Base-by-base conservation (phyloP, 2,329 filamentous ascomycete genomes). In the Colletotrichum sidae region DNA sequence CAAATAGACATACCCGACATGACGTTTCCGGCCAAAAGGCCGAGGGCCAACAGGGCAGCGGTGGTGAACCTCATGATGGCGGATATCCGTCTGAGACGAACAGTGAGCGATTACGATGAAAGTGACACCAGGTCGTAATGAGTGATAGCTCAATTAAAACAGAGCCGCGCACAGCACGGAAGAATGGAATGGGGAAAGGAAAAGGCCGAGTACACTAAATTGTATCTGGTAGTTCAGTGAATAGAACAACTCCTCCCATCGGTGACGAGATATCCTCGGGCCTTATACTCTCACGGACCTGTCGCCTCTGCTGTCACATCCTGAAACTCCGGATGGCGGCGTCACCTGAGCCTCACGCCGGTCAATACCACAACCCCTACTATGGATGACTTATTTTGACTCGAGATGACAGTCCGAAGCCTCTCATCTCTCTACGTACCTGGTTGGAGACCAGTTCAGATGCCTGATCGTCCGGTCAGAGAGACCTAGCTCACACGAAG, bases 291-390 rank as follows among this genome's bases (percentile, higher is more conserved):
- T 37, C 34, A 25, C 34, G n/a, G 44, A 17, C 13, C 35, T 45
- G 25, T 25, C 25, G 25, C 25, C 25, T 55, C 47, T 17, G 12
- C 53, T 57, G 63, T 56, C 58, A 63, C 47, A 63, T 38, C 47
- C 58, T 66, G 63, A 66, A 66, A 66, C 63, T 57, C 52, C 47
- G 58, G 58, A 66, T 53, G 58, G 58, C 63, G 47, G 63, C 42
- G 53, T 52, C 58, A 53, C 47, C 37, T 61, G 47, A 62, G 41
- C 58, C 33, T 34, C 42, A 15, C 35, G 35, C 17, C 13, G 52
- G 13, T 42, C 35, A 41, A 47, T 51, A 34, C 42, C 33, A 45
- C 17, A 25, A 51, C 41, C 46, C 25, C 37, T 42, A 44, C 41
- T 49, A 17, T 38, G 52, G 58, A 63, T 51, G 58, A 57, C 3